Base-by-base conservation (phyloP, 2,329 filamentous ascomycete species). In the Phoma sp. region DNA sequence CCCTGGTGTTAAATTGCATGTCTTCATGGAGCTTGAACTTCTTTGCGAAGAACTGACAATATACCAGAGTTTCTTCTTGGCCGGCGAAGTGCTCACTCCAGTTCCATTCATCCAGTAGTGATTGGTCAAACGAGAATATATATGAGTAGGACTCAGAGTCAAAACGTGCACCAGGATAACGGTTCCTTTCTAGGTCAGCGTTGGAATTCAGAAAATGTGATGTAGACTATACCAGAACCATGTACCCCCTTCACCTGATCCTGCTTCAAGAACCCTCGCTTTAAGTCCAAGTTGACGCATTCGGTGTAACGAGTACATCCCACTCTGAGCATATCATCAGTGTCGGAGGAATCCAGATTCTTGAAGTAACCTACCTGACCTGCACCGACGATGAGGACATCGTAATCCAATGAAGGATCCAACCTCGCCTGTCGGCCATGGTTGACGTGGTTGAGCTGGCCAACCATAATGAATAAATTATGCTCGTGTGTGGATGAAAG, bases 121-220 rank as follows among this genome's bases (percentile, higher is more conserved):
- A 76, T 57, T 78, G 69, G 11, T 72, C 71, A 55, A 79, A 77
- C 10, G 74, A 75, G 40, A 79, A 77, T 42, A 67, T 69, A 59
- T 83, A 82, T 0, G 77, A 76, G n/a, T 77, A 74, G 1, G 74
- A 75, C 60, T 81, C 77, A 0, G 77, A 78, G 48, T 82, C 80
- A 43, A 79, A 77, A 33, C 78, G 72, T n/a, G 78, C 77, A 3
- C 79, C 79, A 11, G 79, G 77, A 39, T 80, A 80, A 15, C 74
- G 71, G 47, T 80, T 80, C 76, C 75, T 78, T 48, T 71, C 74
- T 36, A 29, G 6, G 18, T 45, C 20, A 55, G 38, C n/a, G n/a
- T n/a, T n/a, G n/a, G n/a, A n/a, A n/a, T n/a, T n/a, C n/a, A n/a
- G n/a, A n/a, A n/a, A n/a, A n/a, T n/a, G n/a, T n/a, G n/a, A n/a